Percentiles rank a stretch among this genome's conserved stretches.
These are phyloP conservation scores for Lichtheimia ornata DNA, from an alignment of 371 early-diverging fungal species.

Conservation along the genomic window DNA sequence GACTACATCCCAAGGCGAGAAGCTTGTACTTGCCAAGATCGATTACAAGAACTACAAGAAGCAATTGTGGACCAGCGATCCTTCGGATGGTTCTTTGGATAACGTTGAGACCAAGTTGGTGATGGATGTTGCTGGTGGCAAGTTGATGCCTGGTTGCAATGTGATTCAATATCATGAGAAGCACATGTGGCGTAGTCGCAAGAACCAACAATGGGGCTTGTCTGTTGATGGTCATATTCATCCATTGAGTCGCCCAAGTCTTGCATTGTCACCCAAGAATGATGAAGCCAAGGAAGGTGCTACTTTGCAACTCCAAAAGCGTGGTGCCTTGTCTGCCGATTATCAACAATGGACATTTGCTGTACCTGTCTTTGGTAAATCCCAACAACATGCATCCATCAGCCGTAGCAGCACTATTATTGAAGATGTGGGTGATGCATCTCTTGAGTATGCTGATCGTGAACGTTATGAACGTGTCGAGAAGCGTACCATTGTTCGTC, in stretches of 20 bases:
- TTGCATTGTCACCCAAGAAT: slow-evolving; percentile 31
- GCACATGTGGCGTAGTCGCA: slow-evolving; percentile 34
- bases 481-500: slow-evolving; percentile 35
- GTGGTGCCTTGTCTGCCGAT: slow-evolving; percentile 24
- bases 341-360: slow-evolving; percentile 48
- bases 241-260: slow-evolving; percentile 29
- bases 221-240: slow-evolving; percentile 49
- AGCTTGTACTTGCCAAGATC: slow-evolving; percentile 33
- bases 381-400: slow-evolving; percentile 3
- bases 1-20: slow-evolving; percentile 34
- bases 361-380: slow-evolving; percentile 33
- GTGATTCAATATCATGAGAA: slow-evolving; percentile 43
- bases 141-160: slow-evolving; percentile 28
- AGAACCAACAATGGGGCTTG: slow-evolving; percentile 50
- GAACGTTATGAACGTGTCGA: slow-evolving; percentile 35
- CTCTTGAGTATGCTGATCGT: slow-evolving; percentile 16
- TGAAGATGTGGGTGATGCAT: slow-evolving; percentile 22
- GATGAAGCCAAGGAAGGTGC: slow-evolving; percentile 24
- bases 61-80: slow-evolving; percentile 59
- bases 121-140: slow-evolving; percentile 55
- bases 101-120: slow-evolving; percentile 57
- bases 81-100: slow-evolving; percentile 50
- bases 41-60: slow-evolving; percentile 37
- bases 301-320: slow-evolving; percentile 28
- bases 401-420: slow-evolving; percentile 18